Evolutionary conservation across 331 rosid species (phyloP).

Genomic region (Erythrophleum ivorense): DNA sequence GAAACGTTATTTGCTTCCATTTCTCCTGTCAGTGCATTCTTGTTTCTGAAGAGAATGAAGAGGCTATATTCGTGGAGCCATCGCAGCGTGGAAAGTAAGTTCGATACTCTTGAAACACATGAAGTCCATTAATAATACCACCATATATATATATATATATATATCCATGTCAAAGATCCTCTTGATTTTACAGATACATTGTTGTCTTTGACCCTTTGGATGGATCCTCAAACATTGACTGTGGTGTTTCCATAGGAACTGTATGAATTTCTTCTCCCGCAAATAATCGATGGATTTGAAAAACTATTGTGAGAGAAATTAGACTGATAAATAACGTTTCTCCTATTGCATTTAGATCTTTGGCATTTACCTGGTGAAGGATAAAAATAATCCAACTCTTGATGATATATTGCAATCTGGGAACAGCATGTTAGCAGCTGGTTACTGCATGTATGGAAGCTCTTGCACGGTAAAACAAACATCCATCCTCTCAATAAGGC

Average conservation of each 20-base stretch:
- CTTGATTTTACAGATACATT: constrained; percentile 60
- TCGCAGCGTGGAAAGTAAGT: constrained; percentile 80
- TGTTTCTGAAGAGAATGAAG: constrained; percentile 89
- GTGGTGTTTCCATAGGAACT: constrained; percentile 97
- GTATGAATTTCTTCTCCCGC: constrained; percentile 48
- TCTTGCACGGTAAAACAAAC: constrained; percentile 80
- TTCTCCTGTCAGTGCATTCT: constrained; percentile 70
- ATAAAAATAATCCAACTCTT: constrained; percentile 53
- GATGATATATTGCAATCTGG: constrained; percentile 87
- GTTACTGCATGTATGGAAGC: constrained; percentile 99
- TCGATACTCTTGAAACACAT: neutral
- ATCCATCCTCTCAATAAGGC: neutral
- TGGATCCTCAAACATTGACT: constrained; percentile 97
- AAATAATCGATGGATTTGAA: neutral
- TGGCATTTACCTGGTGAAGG: constrained; percentile 73
- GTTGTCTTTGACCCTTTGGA: constrained; percentile 95
- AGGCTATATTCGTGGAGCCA: constrained; percentile 70
- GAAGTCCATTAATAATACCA: neutral
- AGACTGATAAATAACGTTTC: constrained; percentile 15
- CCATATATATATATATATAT: neutral
- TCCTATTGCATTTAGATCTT: constrained; percentile 67
- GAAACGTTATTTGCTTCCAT: constrained; percentile 15
- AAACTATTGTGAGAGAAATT: neutral
- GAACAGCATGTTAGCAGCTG: constrained; percentile 78
- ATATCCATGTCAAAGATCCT: neutral